Conservation (phyloP, 768 basidiomycete genomes). For the Collybia sordida region DNA sequence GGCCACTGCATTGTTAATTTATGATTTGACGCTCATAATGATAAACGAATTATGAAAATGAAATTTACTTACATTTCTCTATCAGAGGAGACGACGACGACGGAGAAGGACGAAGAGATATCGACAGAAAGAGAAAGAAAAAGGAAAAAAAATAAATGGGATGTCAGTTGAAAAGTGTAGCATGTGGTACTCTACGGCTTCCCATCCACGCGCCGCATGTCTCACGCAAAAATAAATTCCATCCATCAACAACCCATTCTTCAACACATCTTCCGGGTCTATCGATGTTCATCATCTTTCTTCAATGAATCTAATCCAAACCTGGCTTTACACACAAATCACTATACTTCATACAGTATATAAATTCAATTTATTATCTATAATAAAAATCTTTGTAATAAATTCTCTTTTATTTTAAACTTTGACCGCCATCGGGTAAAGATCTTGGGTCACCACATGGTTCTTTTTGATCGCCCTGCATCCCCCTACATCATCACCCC, state of each 20-base stretch:
- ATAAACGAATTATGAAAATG: no score
- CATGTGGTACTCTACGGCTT: constrained; percentile 10
- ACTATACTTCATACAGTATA: no score
- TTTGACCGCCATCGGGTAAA: no score
- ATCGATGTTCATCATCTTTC: neutral
- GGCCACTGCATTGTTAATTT: no score
- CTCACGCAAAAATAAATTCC: constrained; percentile 1
- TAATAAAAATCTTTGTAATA: no score
- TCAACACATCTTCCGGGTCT: neutral
- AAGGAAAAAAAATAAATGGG: constrained; percentile 19
- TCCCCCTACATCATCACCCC: no score
- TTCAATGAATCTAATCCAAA: no score
- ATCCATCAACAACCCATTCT: neutral
- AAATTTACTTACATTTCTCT: no score
- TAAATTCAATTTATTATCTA: no score
- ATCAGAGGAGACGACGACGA: neutral
- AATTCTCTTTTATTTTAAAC: no score
- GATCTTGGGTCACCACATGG: neutral
- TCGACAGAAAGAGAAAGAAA: constrained; percentile 25
- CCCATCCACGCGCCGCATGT: constrained; percentile 6
- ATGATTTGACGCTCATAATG: no score
- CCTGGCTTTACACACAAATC: no score
- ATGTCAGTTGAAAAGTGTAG: constrained; percentile 15
- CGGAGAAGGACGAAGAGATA: constrained; percentile 14
- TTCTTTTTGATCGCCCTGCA: constrained; percentile 8